Evolutionary conservation across 2,329 filamentous ascomycete genomes (phyloP), one percentile per base, ranked within the genome.

Genomic region (Sordariomycetes sp.): DNA sequence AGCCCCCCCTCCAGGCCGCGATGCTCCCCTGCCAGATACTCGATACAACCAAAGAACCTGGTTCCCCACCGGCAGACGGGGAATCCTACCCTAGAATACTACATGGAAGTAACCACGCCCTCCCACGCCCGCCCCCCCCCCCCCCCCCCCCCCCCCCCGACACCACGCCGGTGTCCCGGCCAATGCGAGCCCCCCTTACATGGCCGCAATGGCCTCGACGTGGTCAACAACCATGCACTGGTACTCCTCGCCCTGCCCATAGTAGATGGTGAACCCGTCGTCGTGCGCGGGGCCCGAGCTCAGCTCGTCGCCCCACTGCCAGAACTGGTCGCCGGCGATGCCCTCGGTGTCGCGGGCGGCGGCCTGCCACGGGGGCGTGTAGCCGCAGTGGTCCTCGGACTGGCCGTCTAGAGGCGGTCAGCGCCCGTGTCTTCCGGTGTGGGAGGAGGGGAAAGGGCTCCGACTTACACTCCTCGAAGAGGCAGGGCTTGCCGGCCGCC

Each of bases 281-380:
- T 75, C 66, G 53, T 68, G 65, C 0, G 73, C 69, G 60, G 68
- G 67, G 2, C 75, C 75, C 10, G 60, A 68, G 66, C 72, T 73
- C 39, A 73, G 62, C 6, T 62, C 64, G 58, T 72, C 70, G n/a
- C 71, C 71, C 61, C 69, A 68, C 60, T 73, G 71, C 71, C 70
- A 73, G 59, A 72, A 73, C n/a, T 67, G 58, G 58, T 73, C 71
- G 3, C 60, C 69, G 1, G 63, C 68, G 64, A 70, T 69, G 24
- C 71, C 64, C 2, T 57, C 56, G 1, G 65, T 61, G 8, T 63
- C 62, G 7, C 68, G 61, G 5, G 70, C 68, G 3, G 67, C 65
- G 42, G 64, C 55, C 58, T 73, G 61, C 62, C 70, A 79, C 61
- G 84, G 77, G 62, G 70, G 69, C 58, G 85, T 84, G 61, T 70